Conservation (phyloP, 2,329 filamentous ascomycete genomes). For the Cryphonectria nitschkei region DNA sequence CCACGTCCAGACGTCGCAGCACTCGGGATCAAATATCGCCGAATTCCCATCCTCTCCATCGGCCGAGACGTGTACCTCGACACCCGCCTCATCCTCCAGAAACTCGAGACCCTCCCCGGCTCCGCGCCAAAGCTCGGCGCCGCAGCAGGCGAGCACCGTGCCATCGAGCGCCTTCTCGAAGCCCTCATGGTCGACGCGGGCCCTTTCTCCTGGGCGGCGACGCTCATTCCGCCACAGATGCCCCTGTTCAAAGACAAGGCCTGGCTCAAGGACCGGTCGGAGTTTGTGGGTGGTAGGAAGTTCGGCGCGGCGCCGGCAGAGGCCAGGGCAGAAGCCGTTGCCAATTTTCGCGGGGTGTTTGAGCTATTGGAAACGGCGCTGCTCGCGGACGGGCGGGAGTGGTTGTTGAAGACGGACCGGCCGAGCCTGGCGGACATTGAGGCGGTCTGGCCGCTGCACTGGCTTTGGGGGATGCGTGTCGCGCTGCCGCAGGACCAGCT, state of each 20-base stretch:
- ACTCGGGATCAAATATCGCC: constrained; percentile 68
- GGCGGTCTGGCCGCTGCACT: constrained; percentile 69
- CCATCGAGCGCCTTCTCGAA: constrained; percentile 59
- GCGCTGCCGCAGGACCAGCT: constrained; percentile 58
- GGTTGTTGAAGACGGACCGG: constrained; percentile 58
- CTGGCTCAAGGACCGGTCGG: constrained; percentile 61
- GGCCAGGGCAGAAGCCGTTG: constrained; percentile 57
- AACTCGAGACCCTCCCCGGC: constrained; percentile 63
- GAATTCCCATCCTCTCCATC: constrained; percentile 70
- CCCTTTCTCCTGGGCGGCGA: constrained; percentile 56
- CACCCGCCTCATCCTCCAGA: constrained; percentile 68
- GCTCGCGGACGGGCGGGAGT: constrained; percentile 67
- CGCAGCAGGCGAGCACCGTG: constrained; percentile 44
- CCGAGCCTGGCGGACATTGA: constrained; percentile 70
- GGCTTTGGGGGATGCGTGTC: constrained; percentile 60
- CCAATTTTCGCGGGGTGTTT: constrained; percentile 57
- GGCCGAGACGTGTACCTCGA: constrained; percentile 72
- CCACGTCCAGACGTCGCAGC: constrained; percentile 66
- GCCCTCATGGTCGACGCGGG: constrained; percentile 59
- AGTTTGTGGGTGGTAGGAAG: constrained; percentile 38
- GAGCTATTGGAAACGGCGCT: constrained; percentile 64
- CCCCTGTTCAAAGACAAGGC: constrained; percentile 58
- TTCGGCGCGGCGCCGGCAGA: constrained; percentile 33
- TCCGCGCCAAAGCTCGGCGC: constrained; percentile 44
- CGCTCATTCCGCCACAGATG: constrained; percentile 60